These are phyloP conservation scores for Paramecium primaurelia DNA, from an alignment of 73 alveolate species.

Conservation along the genomic window DNA sequence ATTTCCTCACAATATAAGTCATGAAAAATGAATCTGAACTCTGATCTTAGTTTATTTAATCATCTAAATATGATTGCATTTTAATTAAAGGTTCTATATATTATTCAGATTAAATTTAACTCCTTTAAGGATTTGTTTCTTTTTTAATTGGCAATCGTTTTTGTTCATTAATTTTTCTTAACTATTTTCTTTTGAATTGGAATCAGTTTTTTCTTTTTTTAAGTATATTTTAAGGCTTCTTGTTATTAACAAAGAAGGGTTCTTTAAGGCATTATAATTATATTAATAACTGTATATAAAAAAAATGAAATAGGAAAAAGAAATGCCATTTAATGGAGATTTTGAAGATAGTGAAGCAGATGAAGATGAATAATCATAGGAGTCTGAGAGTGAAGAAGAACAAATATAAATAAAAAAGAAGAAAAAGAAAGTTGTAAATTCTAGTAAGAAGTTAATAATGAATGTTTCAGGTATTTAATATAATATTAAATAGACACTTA, in stretches of 20 bases:
- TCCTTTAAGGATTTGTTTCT: neutral
- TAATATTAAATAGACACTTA: conserved; percentile 35
- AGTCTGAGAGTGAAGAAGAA: conserved; percentile 17
- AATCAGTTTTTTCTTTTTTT: neutral
- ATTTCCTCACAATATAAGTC: neutral
- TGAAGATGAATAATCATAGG: neutral
- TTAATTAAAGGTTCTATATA: neutral
- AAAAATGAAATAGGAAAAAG: neutral
- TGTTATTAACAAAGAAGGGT: neutral
- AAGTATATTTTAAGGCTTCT: neutral
- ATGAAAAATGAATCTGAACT: neutral
- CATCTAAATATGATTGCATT: neutral
- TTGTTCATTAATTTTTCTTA: neutral
- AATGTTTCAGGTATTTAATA: conserved; percentile 24
- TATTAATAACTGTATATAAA: neutral
- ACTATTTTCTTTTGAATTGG: neutral
- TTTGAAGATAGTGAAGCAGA: conserved; percentile 30
- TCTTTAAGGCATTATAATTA: neutral
- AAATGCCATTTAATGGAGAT: conserved; percentile 31
- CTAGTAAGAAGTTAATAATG: neutral
- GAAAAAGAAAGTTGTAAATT: conserved; percentile 7
- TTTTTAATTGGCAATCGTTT: neutral
- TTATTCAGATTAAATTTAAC: neutral
- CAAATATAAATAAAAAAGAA: neutral
- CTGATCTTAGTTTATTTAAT: neutral